Percentiles rank a stretch among this genome's conserved stretches.
phyloP scores from a whole-genome alignment of 768 basidiomycete species.

The Pleurotus ostreatus region DNA sequence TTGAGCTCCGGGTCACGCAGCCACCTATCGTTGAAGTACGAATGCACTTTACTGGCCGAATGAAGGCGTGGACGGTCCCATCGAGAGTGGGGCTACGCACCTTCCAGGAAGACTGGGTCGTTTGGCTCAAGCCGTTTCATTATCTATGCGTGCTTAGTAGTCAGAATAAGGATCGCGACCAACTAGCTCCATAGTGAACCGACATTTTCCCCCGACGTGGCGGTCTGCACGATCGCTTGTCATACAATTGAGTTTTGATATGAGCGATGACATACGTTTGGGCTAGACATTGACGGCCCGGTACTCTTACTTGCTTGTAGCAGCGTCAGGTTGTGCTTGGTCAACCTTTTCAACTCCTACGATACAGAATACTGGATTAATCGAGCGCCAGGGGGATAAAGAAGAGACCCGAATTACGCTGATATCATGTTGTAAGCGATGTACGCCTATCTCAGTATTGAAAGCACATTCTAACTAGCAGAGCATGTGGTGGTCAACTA shows the following conservation, averaged over 20 bases:
- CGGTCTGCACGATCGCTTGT: no score
- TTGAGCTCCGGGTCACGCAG: not conserved
- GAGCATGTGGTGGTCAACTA: no score
- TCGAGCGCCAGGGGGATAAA: not conserved
- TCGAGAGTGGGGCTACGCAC: not conserved
- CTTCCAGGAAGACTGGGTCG: conserved; percentile 3
- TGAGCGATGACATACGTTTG: no score
- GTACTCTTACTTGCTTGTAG: not conserved
- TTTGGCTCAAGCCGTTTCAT: not conserved
- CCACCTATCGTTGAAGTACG: conserved; percentile 2
- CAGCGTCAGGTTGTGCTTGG: not conserved
- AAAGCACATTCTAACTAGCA: conserved; percentile 2
- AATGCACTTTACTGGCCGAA: not conserved
- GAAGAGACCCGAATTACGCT: not conserved
- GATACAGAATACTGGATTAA: not conserved
- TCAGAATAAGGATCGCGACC: not conserved
- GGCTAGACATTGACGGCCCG: no score
- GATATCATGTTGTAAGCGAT: not conserved
- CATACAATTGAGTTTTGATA: no score
- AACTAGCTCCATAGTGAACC: not conserved
- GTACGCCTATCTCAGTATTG: not conserved
- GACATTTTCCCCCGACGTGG: no score
- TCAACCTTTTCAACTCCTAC: conserved; percentile 1
- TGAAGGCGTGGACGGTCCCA: not conserved
- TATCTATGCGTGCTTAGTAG: not conserved